Evolutionary conservation across 2,329 filamentous ascomycete genomes (phyloP).

Genomic region (Nemania bipapillata): DNA sequence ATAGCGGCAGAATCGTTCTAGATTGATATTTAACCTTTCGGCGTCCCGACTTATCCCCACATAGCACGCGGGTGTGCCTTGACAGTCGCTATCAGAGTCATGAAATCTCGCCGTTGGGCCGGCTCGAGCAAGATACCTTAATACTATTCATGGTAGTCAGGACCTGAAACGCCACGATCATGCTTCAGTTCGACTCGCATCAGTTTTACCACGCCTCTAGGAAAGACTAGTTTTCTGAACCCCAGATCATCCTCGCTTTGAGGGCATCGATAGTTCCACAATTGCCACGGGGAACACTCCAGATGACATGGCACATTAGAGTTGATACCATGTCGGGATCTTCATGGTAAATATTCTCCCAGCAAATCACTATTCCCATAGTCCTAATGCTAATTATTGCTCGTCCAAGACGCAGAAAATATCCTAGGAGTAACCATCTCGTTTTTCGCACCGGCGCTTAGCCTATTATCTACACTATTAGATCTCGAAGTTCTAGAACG

Average conservation of each 20-base stretch:
- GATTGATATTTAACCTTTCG: conserved; percentile 1
- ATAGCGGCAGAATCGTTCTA: conserved; percentile 11
- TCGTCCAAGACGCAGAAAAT: background rate
- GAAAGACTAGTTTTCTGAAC: background rate
- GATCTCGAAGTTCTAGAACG: conserved; percentile 9
- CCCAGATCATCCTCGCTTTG: background rate
- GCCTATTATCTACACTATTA: background rate
- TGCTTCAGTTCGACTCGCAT: background rate
- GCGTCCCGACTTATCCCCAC: conserved; percentile 9
- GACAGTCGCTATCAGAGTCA: conserved; percentile 19
- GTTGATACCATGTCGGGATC: background rate
- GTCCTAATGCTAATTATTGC: background rate
- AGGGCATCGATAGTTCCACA: background rate
- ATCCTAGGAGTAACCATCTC: background rate
- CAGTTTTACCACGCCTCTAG: background rate
- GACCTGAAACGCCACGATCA: background rate
- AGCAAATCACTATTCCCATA: background rate
- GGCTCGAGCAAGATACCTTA: background rate
- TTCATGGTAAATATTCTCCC: background rate
- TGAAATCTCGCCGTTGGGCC: background rate
- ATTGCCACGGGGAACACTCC: background rate
- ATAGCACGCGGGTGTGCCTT: conserved; percentile 19
- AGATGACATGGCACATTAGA: conserved; percentile 16
- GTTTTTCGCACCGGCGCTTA: background rate
- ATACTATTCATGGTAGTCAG: conserved; percentile 6